Evolutionary conservation across 2,329 filamentous ascomycete genomes (phyloP), one percentile per base, ranked within the genome.

Genomic region (Penicillium sp.): DNA sequence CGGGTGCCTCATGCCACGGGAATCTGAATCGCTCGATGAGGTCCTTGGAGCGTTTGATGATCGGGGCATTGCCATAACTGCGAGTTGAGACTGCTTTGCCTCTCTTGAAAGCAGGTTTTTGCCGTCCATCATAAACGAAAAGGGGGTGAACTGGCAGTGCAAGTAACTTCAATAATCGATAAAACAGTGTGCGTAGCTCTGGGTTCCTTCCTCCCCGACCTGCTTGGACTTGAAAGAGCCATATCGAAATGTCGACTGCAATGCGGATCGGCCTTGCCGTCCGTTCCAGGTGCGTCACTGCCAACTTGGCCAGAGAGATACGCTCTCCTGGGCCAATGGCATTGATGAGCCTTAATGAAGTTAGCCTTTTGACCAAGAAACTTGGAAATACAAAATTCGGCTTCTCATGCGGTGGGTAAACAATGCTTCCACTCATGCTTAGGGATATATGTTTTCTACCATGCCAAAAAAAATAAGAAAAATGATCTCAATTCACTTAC

Each of bases 171-270:
- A 93, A 80, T 0, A 97, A 84, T 35, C 94, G 89, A 75, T 95
- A 97, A 77, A 97, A 97, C 25, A 99, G 84, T 1, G 93, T 97
- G 56, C 94, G 86, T 38, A 97, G 82, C 1, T 93, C 93, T 7
- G 94, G 93, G 67, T 97, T 97, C 12, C 87, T 86, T 59, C 94
- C 94, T 47, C 93, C 91, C 78, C 87, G 86, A 19, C 90, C 90
- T 15, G 91, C 88, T 71, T 96, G 92, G 13, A 88, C 88, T 70
- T 99, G 94, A 70, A 96, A 97, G 45, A 96, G 89, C 94, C 94
- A 99, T 71, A 99, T 97, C 3, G 92, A 91, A 66, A 96, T 89
- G 72, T 99, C 94, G 63, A 99, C 89, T 40, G 94, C 94, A 47
- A 99, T 82, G 41, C 93, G 88, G 41, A 97, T 80, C 0, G 93